These are phyloP conservation scores for Pelargonium myrrhifolium DNA, from an alignment of 441 rosid genomes.

Conservation along the genomic window DNA sequence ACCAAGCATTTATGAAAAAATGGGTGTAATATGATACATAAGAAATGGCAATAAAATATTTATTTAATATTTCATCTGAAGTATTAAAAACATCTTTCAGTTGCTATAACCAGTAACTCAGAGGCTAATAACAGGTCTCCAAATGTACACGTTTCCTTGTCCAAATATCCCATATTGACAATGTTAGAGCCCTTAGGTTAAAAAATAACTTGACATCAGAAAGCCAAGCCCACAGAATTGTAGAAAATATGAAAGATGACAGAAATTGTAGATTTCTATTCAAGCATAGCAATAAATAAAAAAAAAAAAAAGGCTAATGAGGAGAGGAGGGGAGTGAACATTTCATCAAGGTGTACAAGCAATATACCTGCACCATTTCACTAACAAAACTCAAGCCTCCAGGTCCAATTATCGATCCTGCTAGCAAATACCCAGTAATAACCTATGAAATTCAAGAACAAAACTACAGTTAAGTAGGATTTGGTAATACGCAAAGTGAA, in stretches of 20 bases:
- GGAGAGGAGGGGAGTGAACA: conserved; percentile 2
- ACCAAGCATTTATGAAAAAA: conserved; percentile 1
- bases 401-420: conserved; percentile 91
- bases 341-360: conserved; percentile 11
- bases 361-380: conserved; percentile 95
- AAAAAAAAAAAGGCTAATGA: not conserved
- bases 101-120: not conserved
- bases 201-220: not conserved
- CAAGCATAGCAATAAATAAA: not conserved
- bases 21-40: not conserved
- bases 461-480: conserved; percentile 11
- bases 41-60: not conserved
- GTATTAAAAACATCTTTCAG: not conserved
- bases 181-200: not conserved
- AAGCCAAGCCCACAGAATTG: not conserved
- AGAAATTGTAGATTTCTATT: not conserved
- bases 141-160: not conserved
- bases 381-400: conserved; percentile 93
- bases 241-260: not conserved
- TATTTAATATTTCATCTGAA: not conserved
- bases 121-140: not conserved
- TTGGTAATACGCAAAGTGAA: not conserved
- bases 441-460: conserved; percentile 48
- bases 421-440: conserved; percentile 87
- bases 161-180: not conserved